Percentiles rank a stretch among this genome's conserved stretches.
Conservation (phyloP, 805 yeast genomes). For the Starmerella sirachaensis region DNA sequence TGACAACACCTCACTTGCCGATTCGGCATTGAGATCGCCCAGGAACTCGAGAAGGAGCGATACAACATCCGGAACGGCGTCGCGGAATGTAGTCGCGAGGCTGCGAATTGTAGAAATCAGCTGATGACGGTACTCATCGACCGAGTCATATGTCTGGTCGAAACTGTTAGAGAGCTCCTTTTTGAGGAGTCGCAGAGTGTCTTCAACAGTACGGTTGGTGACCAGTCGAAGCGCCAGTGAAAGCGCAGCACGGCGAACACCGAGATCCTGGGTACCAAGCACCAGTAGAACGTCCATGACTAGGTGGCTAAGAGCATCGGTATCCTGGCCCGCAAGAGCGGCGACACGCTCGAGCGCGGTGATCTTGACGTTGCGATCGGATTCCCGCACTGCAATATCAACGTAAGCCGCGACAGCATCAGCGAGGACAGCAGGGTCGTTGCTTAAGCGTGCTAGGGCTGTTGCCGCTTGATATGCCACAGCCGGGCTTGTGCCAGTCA, state of each 20-base stretch:
- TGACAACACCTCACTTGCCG: slow-evolving; percentile 81
- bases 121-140: slow-evolving; percentile 75
- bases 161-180: slow-evolving; percentile 76
- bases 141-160: slow-evolving; percentile 53
- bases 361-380: slow-evolving; percentile 91
- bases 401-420: slow-evolving; percentile 78
- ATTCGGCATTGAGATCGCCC: slow-evolving; percentile 63
- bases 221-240: slow-evolving; percentile 71
- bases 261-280: slow-evolving; percentile 77
- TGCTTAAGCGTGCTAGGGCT: slow-evolving; percentile 48
- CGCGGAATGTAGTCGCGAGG: slow-evolving; percentile 76
- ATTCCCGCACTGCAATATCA: slow-evolving; percentile 77
- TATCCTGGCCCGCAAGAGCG: slow-evolving; percentile 58
- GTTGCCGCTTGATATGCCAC: slow-evolving; percentile 89
- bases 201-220: slow-evolving; percentile 82
- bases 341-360: slow-evolving; percentile 79
- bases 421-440: slow-evolving; percentile 52
- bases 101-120: slow-evolving; percentile 79
- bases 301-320: slow-evolving; percentile 73
- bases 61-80: slow-evolving; percentile 84
- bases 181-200: slow-evolving; percentile 79
- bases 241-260: slow-evolving; percentile 79
- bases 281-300: slow-evolving; percentile 78
- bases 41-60: slow-evolving; percentile 77
- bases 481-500: slow-evolving; percentile 23